A percentile compares a stretch with the other conserved stretches of the same genome.
These are phyloP conservation scores for Brachypodium distachyon DNA, from an alignment of 202 grass and related monocot genomes.

Conservation along the genomic window DNA sequence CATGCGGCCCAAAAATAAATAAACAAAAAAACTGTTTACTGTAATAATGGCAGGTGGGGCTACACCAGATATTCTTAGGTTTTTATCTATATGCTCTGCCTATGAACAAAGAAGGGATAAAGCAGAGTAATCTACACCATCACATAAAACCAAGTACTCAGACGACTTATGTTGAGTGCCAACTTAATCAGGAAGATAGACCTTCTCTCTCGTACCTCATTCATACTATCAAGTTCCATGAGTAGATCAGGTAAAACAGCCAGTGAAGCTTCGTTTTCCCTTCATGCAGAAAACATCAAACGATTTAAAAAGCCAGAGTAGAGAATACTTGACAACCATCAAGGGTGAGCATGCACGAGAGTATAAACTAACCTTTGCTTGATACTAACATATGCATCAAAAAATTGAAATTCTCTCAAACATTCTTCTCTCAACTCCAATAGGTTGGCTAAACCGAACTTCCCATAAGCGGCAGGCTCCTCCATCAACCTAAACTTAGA, in stretches of 20 bases:
- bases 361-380: slow-evolving; percentile 72
- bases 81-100: not conserved
- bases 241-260: slow-evolving; percentile 97
- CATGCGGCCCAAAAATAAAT: not conserved
- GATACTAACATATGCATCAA: slow-evolving; percentile 93
- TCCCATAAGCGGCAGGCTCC: slow-evolving; percentile 95
- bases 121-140: not conserved
- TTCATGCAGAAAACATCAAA: slow-evolving; percentile 26
- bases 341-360: not conserved
- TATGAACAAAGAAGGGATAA: not conserved
- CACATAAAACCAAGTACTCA: not conserved
- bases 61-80: not conserved
- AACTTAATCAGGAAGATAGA: not conserved
- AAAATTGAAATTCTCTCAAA: slow-evolving; percentile 95
- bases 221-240: slow-evolving; percentile 94
- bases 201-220: slow-evolving; percentile 52
- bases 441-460: slow-evolving; percentile 84
- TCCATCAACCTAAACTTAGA: slow-evolving; percentile 81
- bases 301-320: slow-evolving; percentile 9
- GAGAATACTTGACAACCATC: slow-evolving; percentile 11
- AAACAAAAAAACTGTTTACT: not conserved
- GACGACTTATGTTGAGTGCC: not conserved
- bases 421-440: slow-evolving; percentile 98
- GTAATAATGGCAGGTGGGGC: not conserved
- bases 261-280: slow-evolving; percentile 98